Evolutionary conservation across 2,329 filamentous ascomycete species (phyloP).

Genomic region (Harringtonia lauricola): DNA sequence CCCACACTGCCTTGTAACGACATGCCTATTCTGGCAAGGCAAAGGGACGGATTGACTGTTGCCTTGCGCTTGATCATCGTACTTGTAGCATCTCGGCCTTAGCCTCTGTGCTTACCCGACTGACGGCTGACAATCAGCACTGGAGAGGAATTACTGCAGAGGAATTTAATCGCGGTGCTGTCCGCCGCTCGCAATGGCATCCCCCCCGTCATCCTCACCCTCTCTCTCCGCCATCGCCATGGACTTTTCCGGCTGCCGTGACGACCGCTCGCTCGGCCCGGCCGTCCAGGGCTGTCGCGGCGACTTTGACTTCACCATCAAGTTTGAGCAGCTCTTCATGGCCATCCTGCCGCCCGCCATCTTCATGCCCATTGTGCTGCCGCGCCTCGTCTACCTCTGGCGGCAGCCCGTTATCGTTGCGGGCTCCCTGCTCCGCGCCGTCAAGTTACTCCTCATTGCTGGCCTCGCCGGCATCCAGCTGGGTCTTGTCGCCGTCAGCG

Average conservation of each 20-base stretch:
- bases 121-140: too few relatives aligned
- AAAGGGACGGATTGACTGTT: neutral
- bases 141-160: too few relatives aligned
- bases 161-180: too few relatives aligned
- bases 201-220: too few relatives aligned
- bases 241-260: slow-evolving; percentile 15
- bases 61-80: too few relatives aligned
- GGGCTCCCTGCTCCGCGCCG: slow-evolving; percentile 19
- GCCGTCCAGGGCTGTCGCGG: slow-evolving; percentile 31
- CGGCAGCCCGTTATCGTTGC: slow-evolving; percentile 16
- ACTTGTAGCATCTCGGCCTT: too few relatives aligned
- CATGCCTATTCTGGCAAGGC: too few relatives aligned
- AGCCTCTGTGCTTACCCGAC: too few relatives aligned
- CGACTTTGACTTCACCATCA: slow-evolving; percentile 39
- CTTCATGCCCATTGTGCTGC: slow-evolving; percentile 24
- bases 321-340: slow-evolving; percentile 36
- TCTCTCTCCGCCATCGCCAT: too few relatives aligned
- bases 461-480: slow-evolving; percentile 21
- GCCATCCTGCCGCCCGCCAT: slow-evolving; percentile 28
- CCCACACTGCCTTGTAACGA: too few relatives aligned
- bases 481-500: slow-evolving; percentile 19
- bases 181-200: too few relatives aligned
- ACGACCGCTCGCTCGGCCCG: slow-evolving; percentile 31
- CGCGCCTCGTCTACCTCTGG: slow-evolving; percentile 20
- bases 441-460: slow-evolving; percentile 19